Conservation (phyloP, 163 green algal species). For the Coccomyxa subellipsoidea region DNA sequence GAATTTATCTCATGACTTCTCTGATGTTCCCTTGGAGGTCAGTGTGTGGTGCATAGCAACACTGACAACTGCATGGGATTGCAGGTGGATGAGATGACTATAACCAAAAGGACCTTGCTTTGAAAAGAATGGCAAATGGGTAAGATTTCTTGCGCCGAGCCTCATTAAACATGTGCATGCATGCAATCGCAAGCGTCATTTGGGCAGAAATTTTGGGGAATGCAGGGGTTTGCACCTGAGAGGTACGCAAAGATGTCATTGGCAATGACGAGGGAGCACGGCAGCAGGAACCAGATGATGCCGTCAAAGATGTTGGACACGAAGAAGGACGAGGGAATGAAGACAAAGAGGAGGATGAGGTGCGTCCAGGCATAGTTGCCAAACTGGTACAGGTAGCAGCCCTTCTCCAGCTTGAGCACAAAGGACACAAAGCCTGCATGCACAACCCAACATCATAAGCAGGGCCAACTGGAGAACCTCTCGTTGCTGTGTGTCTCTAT, state of each 20-base stretch:
- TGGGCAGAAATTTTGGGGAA: not conserved
- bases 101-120: no score
- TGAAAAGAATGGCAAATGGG: no score
- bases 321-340: slow-evolving; percentile 81
- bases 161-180: no score
- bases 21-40: no score
- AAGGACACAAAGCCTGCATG: slow-evolving; percentile 86
- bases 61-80: no score
- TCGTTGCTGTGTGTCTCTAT: no score
- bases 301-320: slow-evolving; percentile 96
- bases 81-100: no score
- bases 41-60: no score
- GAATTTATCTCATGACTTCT: no score
- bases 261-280: slow-evolving; percentile 91
- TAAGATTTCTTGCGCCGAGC: no score
- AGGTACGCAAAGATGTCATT: slow-evolving; percentile 99
- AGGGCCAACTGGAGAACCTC: not conserved
- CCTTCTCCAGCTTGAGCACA: slow-evolving; percentile 88
- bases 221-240: slow-evolving; percentile 44
- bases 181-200: no score
- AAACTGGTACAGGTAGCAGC: slow-evolving; percentile 95
- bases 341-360: slow-evolving; percentile 94
- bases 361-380: slow-evolving; percentile 97
- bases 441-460: not conserved
- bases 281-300: slow-evolving; percentile 97